Conservation (phyloP, 2,329 filamentous ascomycete species). For the Calonectria montana region DNA sequence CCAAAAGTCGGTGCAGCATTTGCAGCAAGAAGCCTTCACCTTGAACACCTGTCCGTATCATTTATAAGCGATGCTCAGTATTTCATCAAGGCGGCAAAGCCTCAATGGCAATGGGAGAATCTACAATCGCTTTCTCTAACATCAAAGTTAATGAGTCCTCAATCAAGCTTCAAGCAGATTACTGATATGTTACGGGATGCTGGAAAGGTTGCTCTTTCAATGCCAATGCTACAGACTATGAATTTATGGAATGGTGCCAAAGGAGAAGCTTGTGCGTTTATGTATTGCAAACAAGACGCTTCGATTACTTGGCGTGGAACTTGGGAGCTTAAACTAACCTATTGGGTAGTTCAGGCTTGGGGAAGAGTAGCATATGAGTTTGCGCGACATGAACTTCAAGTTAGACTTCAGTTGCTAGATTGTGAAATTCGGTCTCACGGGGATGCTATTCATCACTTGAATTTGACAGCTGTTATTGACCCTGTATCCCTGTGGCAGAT, state of each 20-base stretch:
- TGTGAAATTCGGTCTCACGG: slow-evolving; percentile 24
- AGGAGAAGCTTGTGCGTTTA: slow-evolving; percentile 23
- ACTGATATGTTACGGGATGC: slow-evolving; percentile 8
- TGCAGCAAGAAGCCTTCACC: not conserved
- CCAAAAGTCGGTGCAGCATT: slow-evolving; percentile 10
- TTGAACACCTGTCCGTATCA: slow-evolving; percentile 12
- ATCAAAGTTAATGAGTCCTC: not conserved
- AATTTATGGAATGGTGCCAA: slow-evolving; percentile 26
- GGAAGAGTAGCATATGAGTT: not conserved
- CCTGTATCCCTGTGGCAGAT: slow-evolving; percentile 24
- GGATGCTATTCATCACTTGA: slow-evolving; percentile 26
- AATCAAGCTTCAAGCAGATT: not conserved
- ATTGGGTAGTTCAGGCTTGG: not conserved
- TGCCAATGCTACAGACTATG: slow-evolving; percentile 23
- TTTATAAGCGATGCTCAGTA: slow-evolving; percentile 7
- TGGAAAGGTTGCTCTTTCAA: not conserved
- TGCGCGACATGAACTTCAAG: not conserved
- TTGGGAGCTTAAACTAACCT: not conserved
- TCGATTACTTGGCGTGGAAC: slow-evolving; percentile 25
- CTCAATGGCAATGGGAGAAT: slow-evolving; percentile 13
- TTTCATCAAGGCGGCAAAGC: not conserved
- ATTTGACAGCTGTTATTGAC: slow-evolving; percentile 23
- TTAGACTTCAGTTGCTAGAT: not conserved
- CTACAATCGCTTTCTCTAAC: slow-evolving; percentile 13
- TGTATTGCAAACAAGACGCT: not conserved